These are phyloP conservation scores for Magnusiomyces fungicola DNA, from an alignment of 1,139 yeast species.

Conservation along the genomic window DNA sequence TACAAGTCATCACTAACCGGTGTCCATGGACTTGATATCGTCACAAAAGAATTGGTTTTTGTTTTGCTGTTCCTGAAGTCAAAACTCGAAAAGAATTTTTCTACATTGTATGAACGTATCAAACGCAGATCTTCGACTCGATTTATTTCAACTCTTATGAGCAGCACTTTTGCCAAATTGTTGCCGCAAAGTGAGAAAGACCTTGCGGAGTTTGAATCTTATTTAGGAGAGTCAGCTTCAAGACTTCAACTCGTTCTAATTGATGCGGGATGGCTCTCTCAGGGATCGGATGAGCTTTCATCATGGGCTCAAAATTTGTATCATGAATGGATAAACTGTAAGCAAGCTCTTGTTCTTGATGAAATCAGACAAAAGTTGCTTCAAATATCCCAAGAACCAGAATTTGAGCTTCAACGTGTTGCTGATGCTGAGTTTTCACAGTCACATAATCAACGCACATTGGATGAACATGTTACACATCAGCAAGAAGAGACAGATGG, in stretches of 20 bases:
- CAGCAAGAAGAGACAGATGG: slow-evolving; percentile 16
- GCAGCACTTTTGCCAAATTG: slow-evolving; percentile 20
- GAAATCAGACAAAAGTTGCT: neutral
- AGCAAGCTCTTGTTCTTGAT: neutral
- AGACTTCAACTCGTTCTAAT: slow-evolving; percentile 8
- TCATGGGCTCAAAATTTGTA: slow-evolving; percentile 4
- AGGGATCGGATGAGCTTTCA: slow-evolving; percentile 16
- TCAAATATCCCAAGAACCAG: neutral
- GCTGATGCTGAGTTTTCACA: slow-evolving; percentile 10
- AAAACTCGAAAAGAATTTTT: slow-evolving; percentile 14
- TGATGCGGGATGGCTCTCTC: slow-evolving; percentile 11
- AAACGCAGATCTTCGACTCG: slow-evolving; percentile 22
- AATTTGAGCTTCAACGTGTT: neutral
- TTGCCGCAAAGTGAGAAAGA: slow-evolving; percentile 22
- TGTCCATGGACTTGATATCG: slow-evolving; percentile 5
- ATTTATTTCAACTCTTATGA: slow-evolving; percentile 19
- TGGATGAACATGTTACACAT: neutral
- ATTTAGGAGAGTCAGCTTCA: slow-evolving; percentile 17
- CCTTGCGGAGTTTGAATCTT: slow-evolving; percentile 21
- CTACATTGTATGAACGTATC: slow-evolving; percentile 17
- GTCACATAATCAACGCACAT: neutral
- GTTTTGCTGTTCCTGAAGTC: slow-evolving; percentile 21
- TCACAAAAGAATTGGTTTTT: slow-evolving; percentile 17
- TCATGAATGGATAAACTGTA: slow-evolving; percentile 9
- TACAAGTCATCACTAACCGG: slow-evolving; percentile 2